Evolutionary conservation across 1,284 basidiomycete genomes (phyloP), one percentile per base, ranked within the genome.

Genomic region (Pyrrhoderma noxium): DNA sequence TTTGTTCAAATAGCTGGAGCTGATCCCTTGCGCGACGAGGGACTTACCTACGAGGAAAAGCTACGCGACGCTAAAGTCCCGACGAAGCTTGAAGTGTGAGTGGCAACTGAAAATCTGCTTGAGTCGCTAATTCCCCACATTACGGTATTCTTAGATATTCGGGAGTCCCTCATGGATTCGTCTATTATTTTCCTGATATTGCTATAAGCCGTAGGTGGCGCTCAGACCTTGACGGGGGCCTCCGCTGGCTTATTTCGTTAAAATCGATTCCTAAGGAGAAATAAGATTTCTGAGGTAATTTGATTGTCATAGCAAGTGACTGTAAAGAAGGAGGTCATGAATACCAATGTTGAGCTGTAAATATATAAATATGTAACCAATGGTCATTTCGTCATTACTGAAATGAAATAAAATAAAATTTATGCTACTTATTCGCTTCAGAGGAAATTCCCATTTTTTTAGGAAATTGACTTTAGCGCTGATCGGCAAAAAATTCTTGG

Each of bases 1-100:
- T 57, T 55, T 45, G 41, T 62, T 2, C 60, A 61, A 42, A 45
- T 60, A 18, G 56, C 55, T 19, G 58, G 59, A 2, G 43, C 58
- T 18, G 59, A 63, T 42, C 54, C 56, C 16, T 52, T 64, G 36
- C 58, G 59, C 9, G 61, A 61, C 37, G 62, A 61, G 14, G 55
- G 54, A 0, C 48, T 63, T 18, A 45, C 60, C n/a, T 64, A 63
- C 45, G 57, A 46, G 8, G 52, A 51, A 11, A 37, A 57, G 22
- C 36, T 61, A 9, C 46, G 53, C 16, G 58, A 56, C 25, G 51
- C 45, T 7, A 55, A 54, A 9, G 50, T 58, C 3, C 49, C 36
- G 31, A 58, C 57, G 2, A 48, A 53, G 47, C 45, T 60, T 3
- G 56, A 61, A n/a, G 47, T 59, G 58, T 61, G 11, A 31, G 60